Conservation (phyloP, 768 basidiomycete species). For the Tricholoma furcatifolium region DNA sequence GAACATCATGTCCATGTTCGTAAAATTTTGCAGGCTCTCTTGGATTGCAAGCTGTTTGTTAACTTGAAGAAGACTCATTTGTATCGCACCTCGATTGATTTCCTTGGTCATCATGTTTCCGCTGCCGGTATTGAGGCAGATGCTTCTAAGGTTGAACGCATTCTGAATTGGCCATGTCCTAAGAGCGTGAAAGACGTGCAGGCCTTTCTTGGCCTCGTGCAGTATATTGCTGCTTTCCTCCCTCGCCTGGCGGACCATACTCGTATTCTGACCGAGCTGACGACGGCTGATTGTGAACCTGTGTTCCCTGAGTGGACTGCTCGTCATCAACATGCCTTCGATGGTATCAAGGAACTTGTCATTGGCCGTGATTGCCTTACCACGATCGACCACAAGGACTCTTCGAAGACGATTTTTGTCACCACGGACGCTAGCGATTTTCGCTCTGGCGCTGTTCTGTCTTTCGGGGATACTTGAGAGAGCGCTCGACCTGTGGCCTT, state of each 20-base stretch:
- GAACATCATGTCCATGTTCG: too few species aligned
- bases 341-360: slow-evolving; percentile 28
- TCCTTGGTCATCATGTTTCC: slow-evolving; percentile 1
- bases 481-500: slow-evolving; percentile 6
- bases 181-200: slow-evolving; percentile 13
- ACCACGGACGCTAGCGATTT: slow-evolving; percentile 23
- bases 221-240: slow-evolving; percentile 23
- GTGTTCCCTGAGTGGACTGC: slow-evolving; percentile 21
- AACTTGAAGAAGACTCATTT: slow-evolving; percentile 27
- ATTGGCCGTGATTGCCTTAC: slow-evolving; percentile 19
- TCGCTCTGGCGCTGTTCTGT: neutral
- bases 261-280: neutral
- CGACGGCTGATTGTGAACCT: neutral
- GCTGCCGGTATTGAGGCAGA: slow-evolving; percentile 4
- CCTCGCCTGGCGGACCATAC: slow-evolving; percentile 18
- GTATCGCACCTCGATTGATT: slow-evolving; percentile 12
- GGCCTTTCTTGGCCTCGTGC: slow-evolving; percentile 13
- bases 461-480: slow-evolving; percentile 4
- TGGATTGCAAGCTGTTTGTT: too few species aligned
- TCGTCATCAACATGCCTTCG: slow-evolving; percentile 24
- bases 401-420: slow-evolving; percentile 27
- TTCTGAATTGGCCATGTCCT: slow-evolving; percentile 22
- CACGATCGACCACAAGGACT: slow-evolving; percentile 28
- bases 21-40: too few species aligned
- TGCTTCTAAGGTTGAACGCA: slow-evolving; percentile 13